Conservation (phyloP, 805 yeast genomes). For the Cyberlindnera amylophila region DNA sequence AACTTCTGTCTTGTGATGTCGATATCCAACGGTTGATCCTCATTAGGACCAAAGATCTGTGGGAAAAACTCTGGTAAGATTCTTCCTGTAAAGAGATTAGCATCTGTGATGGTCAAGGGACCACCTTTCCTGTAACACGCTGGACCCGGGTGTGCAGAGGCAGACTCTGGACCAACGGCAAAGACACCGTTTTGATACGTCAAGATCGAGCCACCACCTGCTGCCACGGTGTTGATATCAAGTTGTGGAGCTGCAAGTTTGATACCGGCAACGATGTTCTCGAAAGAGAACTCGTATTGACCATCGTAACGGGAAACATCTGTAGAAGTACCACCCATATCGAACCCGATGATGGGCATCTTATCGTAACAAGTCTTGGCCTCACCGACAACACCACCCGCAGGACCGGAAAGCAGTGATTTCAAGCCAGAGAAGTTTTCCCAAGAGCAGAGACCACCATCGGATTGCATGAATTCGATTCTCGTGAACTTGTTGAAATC, state of each 20-base stretch:
- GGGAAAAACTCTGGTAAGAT: conserved; percentile 75
- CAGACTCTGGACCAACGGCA: conserved; percentile 83
- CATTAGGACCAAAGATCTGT: conserved; percentile 77
- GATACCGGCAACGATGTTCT: conserved; percentile 79
- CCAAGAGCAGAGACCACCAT: conserved; percentile 54
- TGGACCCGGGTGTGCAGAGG: conserved; percentile 88
- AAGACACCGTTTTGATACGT: conserved; percentile 69
- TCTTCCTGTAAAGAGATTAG: conserved; percentile 70
- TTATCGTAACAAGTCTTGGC: conserved; percentile 48
- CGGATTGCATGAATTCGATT: conserved; percentile 55
- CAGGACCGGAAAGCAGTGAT: conserved; percentile 56
- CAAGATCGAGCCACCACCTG: conserved; percentile 77
- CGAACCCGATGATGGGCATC: conserved; percentile 35
- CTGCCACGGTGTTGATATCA: conserved; percentile 79
- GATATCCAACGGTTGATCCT: conserved; percentile 62
- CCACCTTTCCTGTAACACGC: conserved; percentile 85
- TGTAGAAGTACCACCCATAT: conserved; percentile 88
- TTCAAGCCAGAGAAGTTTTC: conserved; percentile 49
- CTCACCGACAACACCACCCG: conserved; percentile 60
- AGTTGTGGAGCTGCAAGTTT: conserved; percentile 82
- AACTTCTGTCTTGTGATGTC: conserved; percentile 37
- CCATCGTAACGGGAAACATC: conserved; percentile 79
- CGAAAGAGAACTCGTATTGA: conserved; percentile 68
- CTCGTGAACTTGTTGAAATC: conserved; percentile 36
- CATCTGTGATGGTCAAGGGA: conserved; percentile 82